Conservation (phyloP, 2,329 filamentous ascomycete species). For the Teratosphaeria viscida region DNA sequence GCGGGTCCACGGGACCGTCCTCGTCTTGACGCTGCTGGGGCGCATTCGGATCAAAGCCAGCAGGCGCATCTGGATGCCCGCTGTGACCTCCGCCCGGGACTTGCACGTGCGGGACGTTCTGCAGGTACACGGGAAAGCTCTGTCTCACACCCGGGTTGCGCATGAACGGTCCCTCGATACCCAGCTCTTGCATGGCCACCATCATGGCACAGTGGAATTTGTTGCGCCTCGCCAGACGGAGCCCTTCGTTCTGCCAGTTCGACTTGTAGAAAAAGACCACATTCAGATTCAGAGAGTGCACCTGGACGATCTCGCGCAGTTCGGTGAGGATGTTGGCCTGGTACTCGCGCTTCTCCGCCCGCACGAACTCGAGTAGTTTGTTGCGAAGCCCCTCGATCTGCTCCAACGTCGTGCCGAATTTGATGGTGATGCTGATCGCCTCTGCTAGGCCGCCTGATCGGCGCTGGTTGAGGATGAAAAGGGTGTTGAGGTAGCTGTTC, state of each 20-base stretch:
- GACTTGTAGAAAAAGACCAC: slow-evolving; percentile 97
- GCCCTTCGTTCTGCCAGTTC: slow-evolving; percentile 88
- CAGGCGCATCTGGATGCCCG: slow-evolving; percentile 36
- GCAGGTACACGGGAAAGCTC: slow-evolving; percentile 56
- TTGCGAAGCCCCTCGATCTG: slow-evolving; percentile 74
- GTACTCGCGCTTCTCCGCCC: slow-evolving; percentile 79
- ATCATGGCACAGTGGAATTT: slow-evolving; percentile 90
- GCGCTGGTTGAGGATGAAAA: slow-evolving; percentile 92
- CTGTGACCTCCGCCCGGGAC: slow-evolving; percentile 33
- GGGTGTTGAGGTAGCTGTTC: slow-evolving; percentile 75
- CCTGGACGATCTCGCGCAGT: slow-evolving; percentile 66
- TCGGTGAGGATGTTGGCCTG: slow-evolving; percentile 79
- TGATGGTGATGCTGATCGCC: slow-evolving; percentile 71
- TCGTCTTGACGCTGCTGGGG: slow-evolving; percentile 3
- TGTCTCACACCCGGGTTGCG: slow-evolving; percentile 58
- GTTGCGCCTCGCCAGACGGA: slow-evolving; percentile 83
- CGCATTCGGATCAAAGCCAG: slow-evolving; percentile 25
- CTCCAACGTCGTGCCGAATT: slow-evolving; percentile 74
- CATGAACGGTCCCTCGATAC: slow-evolving; percentile 74
- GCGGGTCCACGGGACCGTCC: slow-evolving; percentile 28
- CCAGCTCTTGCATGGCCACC: slow-evolving; percentile 70
- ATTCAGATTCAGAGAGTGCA: slow-evolving; percentile 78
- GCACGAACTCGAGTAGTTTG: slow-evolving; percentile 72
- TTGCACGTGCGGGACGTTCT: slow-evolving; percentile 39
- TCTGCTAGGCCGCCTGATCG: slow-evolving; percentile 82